Evolutionary conservation across 2,329 filamentous ascomycete genomes (phyloP).

Genomic region (Zymoseptoria passerinii): DNA sequence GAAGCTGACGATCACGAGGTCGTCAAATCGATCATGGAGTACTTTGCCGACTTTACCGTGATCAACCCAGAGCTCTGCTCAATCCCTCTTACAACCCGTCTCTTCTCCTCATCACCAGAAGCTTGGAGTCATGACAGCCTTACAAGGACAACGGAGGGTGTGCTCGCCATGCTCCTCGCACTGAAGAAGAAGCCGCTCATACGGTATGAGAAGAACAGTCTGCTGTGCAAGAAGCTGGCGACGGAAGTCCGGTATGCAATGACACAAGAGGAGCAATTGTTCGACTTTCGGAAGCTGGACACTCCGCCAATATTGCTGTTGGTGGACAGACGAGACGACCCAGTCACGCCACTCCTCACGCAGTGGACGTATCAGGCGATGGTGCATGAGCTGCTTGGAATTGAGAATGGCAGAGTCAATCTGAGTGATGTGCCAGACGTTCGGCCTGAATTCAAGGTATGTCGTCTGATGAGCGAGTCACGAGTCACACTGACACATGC

Average conservation of each 20-base stretch:
- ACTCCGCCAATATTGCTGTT: slow-evolving; percentile 88
- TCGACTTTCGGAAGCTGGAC: slow-evolving; percentile 91
- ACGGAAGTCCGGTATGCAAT: slow-evolving; percentile 88
- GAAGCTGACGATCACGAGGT: slow-evolving; percentile 98
- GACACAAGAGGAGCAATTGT: slow-evolving; percentile 90
- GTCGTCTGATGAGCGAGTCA: too few relatives aligned
- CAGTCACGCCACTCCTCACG: slow-evolving; percentile 84
- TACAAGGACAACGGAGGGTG: slow-evolving; percentile 76
- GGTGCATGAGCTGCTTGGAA: slow-evolving; percentile 92
- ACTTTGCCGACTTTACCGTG: slow-evolving; percentile 92
- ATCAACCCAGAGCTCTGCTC: slow-evolving; percentile 75
- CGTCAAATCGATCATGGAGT: slow-evolving; percentile 86
- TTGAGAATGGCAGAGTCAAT: slow-evolving; percentile 89
- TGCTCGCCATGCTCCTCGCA: slow-evolving; percentile 74
- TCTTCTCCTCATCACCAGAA: slow-evolving; percentile 50
- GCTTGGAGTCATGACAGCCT: slow-evolving; percentile 85
- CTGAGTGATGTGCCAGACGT: slow-evolving; percentile 51
- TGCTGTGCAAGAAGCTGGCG: slow-evolving; percentile 84
- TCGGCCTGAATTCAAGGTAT: slow-evolving; percentile 25
- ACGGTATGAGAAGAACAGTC: slow-evolving; percentile 83
- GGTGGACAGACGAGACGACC: slow-evolving; percentile 85
- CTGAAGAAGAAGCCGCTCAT: slow-evolving; percentile 96
- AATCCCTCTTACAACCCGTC: slow-evolving; percentile 23
- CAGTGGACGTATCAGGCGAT: slow-evolving; percentile 99
- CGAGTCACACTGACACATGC: too few relatives aligned